phyloP scores from a whole-genome alignment of 371 early-diverging fungal species.

The Dipsacomyces acuminosporus region DNA sequence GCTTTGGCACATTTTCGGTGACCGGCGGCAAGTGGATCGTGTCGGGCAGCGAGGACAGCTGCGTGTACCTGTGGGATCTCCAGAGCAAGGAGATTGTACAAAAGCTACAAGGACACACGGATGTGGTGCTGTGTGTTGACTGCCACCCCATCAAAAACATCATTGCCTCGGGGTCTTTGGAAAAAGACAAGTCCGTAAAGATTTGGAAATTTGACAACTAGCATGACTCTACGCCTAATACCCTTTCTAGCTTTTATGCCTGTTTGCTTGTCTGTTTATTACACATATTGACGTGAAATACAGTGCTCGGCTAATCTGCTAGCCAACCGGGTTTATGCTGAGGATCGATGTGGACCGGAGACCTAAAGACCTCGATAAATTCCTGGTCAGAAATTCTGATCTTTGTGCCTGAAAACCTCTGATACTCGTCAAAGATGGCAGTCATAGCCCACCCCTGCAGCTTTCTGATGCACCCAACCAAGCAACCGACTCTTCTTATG shows the following conservation, averaged over 20 bases:
- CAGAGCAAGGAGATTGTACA: slow-evolving; percentile 93
- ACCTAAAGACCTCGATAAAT: slow-evolving; percentile 72
- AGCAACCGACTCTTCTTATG: slow-evolving; percentile 81
- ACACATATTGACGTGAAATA: too few relatives aligned
- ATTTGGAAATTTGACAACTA: slow-evolving; percentile 65
- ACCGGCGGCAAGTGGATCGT: slow-evolving; percentile 91
- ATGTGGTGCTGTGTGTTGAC: slow-evolving; percentile 86
- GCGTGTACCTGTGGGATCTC: slow-evolving; percentile 93
- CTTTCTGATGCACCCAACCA: slow-evolving; percentile 89
- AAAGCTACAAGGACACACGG: slow-evolving; percentile 85
- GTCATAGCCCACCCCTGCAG: slow-evolving; percentile 93
- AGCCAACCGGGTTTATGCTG: slow-evolving; percentile 36
- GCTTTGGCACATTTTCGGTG: slow-evolving; percentile 87
- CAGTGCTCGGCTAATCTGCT: not conserved
- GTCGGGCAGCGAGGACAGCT: slow-evolving; percentile 88
- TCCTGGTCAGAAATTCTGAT: slow-evolving; percentile 88
- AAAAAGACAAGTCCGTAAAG: slow-evolving; percentile 85
- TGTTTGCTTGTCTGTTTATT: slow-evolving; percentile 2
- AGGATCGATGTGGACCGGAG: slow-evolving; percentile 28
- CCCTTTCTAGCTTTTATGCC: not conserved
- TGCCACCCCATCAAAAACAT: slow-evolving; percentile 94
- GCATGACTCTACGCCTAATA: not conserved
- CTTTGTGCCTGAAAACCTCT: slow-evolving; percentile 86
- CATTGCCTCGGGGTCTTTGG: slow-evolving; percentile 92
- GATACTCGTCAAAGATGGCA: slow-evolving; percentile 92